Evolutionary conservation across 495 filamentous ascomycete species (phyloP), one percentile per base, ranked within the genome.

Genomic region (Penicillium arizonense): DNA sequence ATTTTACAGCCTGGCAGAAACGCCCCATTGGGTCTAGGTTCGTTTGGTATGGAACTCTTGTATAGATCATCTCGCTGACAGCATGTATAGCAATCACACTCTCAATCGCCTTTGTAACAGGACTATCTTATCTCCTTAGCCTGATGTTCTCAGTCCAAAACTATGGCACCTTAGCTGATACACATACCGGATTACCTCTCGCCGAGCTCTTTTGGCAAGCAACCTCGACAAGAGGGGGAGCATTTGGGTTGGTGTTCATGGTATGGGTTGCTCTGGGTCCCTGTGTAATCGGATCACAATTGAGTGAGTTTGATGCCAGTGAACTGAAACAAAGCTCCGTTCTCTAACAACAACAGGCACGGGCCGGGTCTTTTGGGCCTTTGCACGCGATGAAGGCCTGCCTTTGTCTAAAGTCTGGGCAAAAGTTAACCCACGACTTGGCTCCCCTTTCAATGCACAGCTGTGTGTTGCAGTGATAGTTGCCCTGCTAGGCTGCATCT

Each of bases 181-280:
- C 52, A 5, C 67, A 75, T 10, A 77, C 77, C 47, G 77, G 79
- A 4, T 89, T 89, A 55, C 88, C 89, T 0, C 78, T 91, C 3
- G 83, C 87, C 6, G 80, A 79, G 41, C 85, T 92, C 42, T 93
- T 92, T 66, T 74, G 62, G 10, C 88, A 91, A 70, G 84, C 86
- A 0, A 90, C 89, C 0, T 83, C 79, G 3, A 85, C 74, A 14
- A 76, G 76, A 0, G 77, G 83, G 2, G 88, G 87, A 5, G 67
- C 71, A 3, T 67, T 75, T 23, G 69, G 64, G 4, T 59, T 74
- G 1, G 75, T 90, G 4, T 77, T 90, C 59, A 77, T 91, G 53
- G 65, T 87, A 35, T 82, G 85, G 65, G 61, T 87, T 75, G 68
- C 65, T 1, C 45, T 71, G 5, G 65, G 65, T 3, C 68, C 68